A percentile compares a stretch with the other conserved stretches of the same genome.
Conservation (phyloP, 2,329 filamentous ascomycete species). For the Sarocladiaceae sp. region DNA sequence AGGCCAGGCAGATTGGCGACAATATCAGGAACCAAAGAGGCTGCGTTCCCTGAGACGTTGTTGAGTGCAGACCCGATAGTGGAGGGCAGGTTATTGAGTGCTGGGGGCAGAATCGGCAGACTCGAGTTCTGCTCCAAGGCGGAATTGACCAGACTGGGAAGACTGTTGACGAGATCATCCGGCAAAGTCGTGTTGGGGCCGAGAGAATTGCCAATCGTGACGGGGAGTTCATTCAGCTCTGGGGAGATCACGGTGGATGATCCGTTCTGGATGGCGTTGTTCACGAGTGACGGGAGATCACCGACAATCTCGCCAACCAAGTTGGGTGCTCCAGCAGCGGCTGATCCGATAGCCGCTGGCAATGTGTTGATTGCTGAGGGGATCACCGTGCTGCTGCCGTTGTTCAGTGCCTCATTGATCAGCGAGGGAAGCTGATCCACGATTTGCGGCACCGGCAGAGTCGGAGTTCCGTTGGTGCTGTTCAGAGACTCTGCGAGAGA, state of each 20-base stretch:
- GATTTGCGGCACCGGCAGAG: conserved; percentile 1
- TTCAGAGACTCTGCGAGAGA: neutral
- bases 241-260: neutral
- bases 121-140: neutral
- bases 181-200: neutral
- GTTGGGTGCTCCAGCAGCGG: conserved; percentile 1
- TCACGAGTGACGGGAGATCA: neutral
- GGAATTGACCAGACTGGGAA: conserved; percentile 1
- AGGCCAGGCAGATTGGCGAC: conserved; percentile 8
- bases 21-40: conserved; percentile 2
- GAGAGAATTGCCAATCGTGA: neutral
- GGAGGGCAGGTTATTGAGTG: neutral
- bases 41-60: neutral
- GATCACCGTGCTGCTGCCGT: neutral
- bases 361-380: conserved; percentile 4
- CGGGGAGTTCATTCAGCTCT: conserved; percentile 3
- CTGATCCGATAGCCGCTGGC: conserved; percentile 3
- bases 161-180: neutral
- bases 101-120: neutral
- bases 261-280: conserved; percentile 1
- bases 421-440: neutral
- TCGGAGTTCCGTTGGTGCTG: neutral
- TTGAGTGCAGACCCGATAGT: conserved; percentile 1
- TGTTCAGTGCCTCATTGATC: conserved; percentile 4
- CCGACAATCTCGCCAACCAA: conserved; percentile 3